Evolutionary conservation across 176 grass and related monocot species (phyloP), one percentile per base, ranked within the genome.

Genomic region (Oryza brachyantha): DNA sequence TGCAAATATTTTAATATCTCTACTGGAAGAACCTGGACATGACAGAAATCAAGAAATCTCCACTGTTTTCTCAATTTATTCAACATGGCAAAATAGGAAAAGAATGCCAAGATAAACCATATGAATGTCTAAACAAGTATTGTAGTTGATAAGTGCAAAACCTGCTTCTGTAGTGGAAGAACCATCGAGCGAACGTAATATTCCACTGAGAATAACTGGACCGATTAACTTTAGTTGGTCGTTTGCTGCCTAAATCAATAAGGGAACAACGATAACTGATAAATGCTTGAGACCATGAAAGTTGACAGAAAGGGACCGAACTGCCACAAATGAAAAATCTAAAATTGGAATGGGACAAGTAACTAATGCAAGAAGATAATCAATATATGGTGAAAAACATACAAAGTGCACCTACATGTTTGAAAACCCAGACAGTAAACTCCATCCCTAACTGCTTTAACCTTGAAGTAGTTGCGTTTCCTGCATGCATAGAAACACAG

Each of bases 351-450:
- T 40, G 38, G 71, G 50, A 68, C 14, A 29, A 63, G 21, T 63
- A 31, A 76, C 0, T 64, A 34, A 62, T 69, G 50, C 50, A 63
- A 69, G 29, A 72, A 82, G 27, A 32, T 54, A 50, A 45, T n/a
- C 42, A n/a, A 83, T 48, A 29, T 46, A 35, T 48, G 39, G 50
- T 40, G 38, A n/a, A 40, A 40, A 65, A 61, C 34, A 61, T 55
- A 14, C 19, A 29, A 78, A 73, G 37, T 39, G 38, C 13, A 73
- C 86, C 67, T 92, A 97, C 94, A 90, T 97, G 94, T 93, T 97
- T 97, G 73, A 97, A 97, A 70, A 97, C 91, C 94, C 91, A 93
- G 68, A 97, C 94, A 64, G 91, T 97, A 34, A 97, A 97, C 75
- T 97, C 91, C 94, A 97, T 97, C 36, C 94, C 94, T 67, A 93